Conservation (phyloP, 345 rosid species). For the Brassica carinata region DNA sequence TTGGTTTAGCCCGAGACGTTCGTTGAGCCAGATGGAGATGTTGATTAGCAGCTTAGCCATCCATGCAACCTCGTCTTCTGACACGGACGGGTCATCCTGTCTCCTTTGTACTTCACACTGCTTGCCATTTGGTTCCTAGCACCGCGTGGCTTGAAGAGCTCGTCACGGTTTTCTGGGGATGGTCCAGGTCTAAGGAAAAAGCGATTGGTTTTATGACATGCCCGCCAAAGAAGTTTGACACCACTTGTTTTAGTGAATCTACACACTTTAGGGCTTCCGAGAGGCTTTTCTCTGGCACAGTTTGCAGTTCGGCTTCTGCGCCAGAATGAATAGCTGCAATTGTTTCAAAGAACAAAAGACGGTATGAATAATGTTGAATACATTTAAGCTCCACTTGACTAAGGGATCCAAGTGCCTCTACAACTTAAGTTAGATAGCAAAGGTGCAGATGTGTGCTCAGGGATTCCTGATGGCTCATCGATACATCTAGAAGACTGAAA, state of each 20-base stretch:
- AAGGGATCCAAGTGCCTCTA: neutral
- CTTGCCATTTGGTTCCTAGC: constrained; percentile 47
- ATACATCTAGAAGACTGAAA: constrained; percentile 10
- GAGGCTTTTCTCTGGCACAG: constrained; percentile 51
- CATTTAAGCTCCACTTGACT: neutral
- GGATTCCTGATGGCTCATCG: neutral
- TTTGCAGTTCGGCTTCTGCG: constrained; percentile 86
- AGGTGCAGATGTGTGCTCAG: neutral
- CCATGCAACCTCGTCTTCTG: constrained; percentile 81
- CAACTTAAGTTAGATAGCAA: neutral
- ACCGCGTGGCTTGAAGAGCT: constrained; percentile 79
- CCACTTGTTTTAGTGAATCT: constrained; percentile 58
- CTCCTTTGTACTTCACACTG: constrained; percentile 66
- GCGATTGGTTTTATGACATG: constrained; percentile 52
- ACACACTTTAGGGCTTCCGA: constrained; percentile 48
- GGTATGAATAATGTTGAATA: neutral
- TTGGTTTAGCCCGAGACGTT: constrained; percentile 62
- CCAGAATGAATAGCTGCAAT: constrained; percentile 79
- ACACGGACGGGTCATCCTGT: constrained; percentile 84
- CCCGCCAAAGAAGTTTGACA: constrained; percentile 65
- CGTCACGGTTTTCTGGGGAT: constrained; percentile 55
- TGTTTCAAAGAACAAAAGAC: constrained; percentile 30
- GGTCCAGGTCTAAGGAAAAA: constrained; percentile 45
- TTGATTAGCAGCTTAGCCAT: constrained; percentile 67
- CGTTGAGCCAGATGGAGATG: constrained; percentile 69